Conservation (phyloP, 345 rosid genomes). For the Ceriops tagal region DNA sequence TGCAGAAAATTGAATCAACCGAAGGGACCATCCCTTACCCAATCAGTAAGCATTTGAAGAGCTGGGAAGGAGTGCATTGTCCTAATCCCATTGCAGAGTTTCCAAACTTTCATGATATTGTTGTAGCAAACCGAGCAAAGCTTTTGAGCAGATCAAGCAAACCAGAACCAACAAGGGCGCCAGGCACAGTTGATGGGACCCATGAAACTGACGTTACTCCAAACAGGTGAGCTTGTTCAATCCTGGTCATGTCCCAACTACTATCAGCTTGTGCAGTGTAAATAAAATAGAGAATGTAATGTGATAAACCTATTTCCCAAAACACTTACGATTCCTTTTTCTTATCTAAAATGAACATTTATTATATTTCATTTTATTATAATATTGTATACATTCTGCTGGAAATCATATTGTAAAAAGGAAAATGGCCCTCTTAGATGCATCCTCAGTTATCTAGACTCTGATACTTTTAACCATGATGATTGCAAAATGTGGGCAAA, state of each 20-base stretch:
- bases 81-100: too few species aligned
- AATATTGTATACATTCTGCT: too few species aligned
- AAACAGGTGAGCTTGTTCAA: constrained; percentile 22
- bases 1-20: too few species aligned
- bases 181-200: constrained; percentile 22
- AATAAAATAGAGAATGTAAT: background rate
- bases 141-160: constrained; percentile 17
- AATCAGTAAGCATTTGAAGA: too few species aligned
- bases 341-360: too few species aligned
- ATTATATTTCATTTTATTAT: too few species aligned
- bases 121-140: background rate
- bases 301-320: too few species aligned
- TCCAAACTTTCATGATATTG: too few species aligned
- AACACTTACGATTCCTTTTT: too few species aligned
- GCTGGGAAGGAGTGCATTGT: too few species aligned
- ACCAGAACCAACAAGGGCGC: constrained; percentile 15
- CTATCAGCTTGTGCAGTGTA: constrained; percentile 11
- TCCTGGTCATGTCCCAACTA: constrained; percentile 15
- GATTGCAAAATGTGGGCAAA: constrained; percentile 54
- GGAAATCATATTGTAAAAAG: constrained; percentile 2
- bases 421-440: constrained; percentile 45
- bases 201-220: constrained; percentile 20
- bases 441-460: constrained; percentile 45
- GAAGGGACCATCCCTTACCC: too few species aligned
- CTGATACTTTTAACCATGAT: constrained; percentile 35